phyloP scores from a whole-genome alignment of 2,329 filamentous ascomycete genomes.

The Venturia nashicola region DNA sequence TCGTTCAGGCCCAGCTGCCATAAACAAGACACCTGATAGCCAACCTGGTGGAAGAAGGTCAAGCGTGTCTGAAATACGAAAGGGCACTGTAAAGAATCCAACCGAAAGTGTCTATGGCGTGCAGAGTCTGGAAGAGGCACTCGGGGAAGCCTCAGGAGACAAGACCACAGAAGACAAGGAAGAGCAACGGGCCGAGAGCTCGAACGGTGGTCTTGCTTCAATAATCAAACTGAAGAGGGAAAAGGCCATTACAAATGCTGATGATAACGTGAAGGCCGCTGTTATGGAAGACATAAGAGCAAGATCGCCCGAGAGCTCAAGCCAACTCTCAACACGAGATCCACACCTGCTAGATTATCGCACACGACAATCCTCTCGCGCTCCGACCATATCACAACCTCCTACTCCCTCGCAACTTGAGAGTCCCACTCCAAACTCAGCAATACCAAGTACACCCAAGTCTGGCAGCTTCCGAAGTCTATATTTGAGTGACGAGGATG shows the following conservation, averaged over 20 bases:
- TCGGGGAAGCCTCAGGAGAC: conserved; percentile 29
- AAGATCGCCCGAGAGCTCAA: not conserved
- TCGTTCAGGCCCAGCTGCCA: conserved; percentile 11
- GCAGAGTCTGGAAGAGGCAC: conserved; percentile 42
- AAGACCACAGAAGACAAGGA: conserved; percentile 14
- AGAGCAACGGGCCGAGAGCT: conserved; percentile 16
- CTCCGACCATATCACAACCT: conserved; percentile 21
- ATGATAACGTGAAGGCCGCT: conserved; percentile 17
- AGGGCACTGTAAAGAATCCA: not conserved
- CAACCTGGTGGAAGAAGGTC: conserved; percentile 14
- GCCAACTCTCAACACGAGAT: not conserved
- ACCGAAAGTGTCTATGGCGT: conserved; percentile 42
- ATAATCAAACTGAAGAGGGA: conserved; percentile 16
- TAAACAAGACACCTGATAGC: conserved; percentile 30
- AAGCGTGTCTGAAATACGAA: conserved; percentile 2
- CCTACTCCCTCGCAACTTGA: conserved; percentile 33
- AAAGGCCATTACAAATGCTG: conserved; percentile 16
- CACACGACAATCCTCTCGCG: conserved; percentile 1
- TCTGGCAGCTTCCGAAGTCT: conserved; percentile 47
- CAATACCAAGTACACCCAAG: conserved; percentile 45
- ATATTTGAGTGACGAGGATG: conserved; percentile 45
- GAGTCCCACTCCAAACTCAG: conserved; percentile 35
- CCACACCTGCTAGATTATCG: not conserved
- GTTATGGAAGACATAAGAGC: conserved; percentile 12
- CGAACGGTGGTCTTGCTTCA: conserved; percentile 11